A percentile compares a stretch with the other conserved stretches of the same genome.
Conservation (phyloP, 2,329 filamentous ascomycete genomes). For the Xylaria sp. region DNA sequence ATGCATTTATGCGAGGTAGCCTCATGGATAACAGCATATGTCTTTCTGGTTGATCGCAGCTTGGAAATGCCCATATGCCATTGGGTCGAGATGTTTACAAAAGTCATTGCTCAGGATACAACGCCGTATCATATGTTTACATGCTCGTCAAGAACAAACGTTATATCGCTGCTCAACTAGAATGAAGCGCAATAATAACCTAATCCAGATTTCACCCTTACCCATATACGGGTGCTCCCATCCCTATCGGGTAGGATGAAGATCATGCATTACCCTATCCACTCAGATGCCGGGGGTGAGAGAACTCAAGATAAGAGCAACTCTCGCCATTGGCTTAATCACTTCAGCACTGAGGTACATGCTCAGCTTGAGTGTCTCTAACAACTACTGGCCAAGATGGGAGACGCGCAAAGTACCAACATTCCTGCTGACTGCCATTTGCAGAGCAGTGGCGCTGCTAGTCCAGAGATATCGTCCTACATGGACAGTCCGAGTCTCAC, state of each 20-base stretch:
- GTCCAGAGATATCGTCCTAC: constrained; percentile 3
- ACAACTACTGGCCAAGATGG: background rate
- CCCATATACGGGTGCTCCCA: too few species aligned
- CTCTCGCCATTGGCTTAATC: constrained; percentile 20
- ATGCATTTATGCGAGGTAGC: background rate
- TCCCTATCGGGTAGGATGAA: constrained; percentile 9
- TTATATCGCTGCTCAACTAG: background rate
- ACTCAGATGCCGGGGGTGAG: constrained; percentile 8
- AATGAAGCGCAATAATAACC: background rate
- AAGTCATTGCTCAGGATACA: too few species aligned
- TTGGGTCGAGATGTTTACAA: too few species aligned
- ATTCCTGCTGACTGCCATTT: background rate
- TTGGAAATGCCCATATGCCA: too few species aligned
- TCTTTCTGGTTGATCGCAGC: too few species aligned
- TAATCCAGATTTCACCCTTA: background rate
- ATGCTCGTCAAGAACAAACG: too few species aligned
- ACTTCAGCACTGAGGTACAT: constrained; percentile 1
- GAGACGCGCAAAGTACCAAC: background rate
- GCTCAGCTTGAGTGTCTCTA: too few species aligned
- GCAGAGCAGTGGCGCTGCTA: background rate
- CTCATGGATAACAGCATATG: too few species aligned
- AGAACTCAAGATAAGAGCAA: constrained; percentile 15
- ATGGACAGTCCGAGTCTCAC: constrained; percentile 4
- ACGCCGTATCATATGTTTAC: too few species aligned
- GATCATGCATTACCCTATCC: constrained; percentile 8